These are phyloP conservation scores for Aphelidium insulamus DNA, from an alignment of 371 early-diverging fungal species.

Conservation along the genomic window DNA sequence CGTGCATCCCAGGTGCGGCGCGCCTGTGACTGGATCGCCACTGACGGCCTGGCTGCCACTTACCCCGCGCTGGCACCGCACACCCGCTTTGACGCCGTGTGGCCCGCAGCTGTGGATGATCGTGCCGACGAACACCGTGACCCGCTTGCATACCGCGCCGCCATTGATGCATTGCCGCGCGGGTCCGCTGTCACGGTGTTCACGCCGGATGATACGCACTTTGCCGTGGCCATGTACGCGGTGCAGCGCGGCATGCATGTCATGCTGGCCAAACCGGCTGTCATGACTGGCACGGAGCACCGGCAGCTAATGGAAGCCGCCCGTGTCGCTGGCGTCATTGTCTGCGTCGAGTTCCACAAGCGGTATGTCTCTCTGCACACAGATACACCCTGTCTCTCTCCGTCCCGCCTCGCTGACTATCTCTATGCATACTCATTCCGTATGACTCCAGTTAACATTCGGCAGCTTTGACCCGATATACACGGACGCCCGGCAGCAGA, in stretches of 20 bases:
- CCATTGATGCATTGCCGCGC: constrained; percentile 14
- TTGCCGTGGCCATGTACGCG: constrained; percentile 17
- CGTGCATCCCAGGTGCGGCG: constrained; percentile 15
- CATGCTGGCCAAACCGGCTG: constrained; percentile 21
- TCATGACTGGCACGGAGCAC: constrained; percentile 16
- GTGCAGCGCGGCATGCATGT: constrained; percentile 18
- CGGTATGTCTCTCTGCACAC: constrained; percentile 21
- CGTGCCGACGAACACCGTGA: constrained; percentile 10
- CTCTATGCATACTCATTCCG: too few species aligned
- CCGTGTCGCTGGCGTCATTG: constrained; percentile 13
- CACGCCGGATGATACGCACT: constrained; percentile 27
- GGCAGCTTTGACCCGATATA: too few species aligned
- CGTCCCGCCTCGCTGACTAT: too few species aligned
- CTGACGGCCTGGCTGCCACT: constrained; percentile 10
- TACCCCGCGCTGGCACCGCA: constrained; percentile 11
- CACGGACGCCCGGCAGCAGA: constrained; percentile 10
- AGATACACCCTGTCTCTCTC: too few species aligned
- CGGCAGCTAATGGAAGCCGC: constrained; percentile 12
- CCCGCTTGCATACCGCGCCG: constrained; percentile 13
- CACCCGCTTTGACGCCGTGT: too few species aligned
- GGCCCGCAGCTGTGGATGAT: too few species aligned
- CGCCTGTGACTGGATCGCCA: constrained; percentile 10
- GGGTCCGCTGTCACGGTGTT: constrained; percentile 23
- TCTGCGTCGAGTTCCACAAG: constrained; percentile 22
- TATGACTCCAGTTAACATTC: constrained; percentile 2